Percentiles rank a stretch among this genome's conserved stretches.
Conservation (phyloP, 371 early-diverging fungal species). For the Mucor circinelloides region DNA sequence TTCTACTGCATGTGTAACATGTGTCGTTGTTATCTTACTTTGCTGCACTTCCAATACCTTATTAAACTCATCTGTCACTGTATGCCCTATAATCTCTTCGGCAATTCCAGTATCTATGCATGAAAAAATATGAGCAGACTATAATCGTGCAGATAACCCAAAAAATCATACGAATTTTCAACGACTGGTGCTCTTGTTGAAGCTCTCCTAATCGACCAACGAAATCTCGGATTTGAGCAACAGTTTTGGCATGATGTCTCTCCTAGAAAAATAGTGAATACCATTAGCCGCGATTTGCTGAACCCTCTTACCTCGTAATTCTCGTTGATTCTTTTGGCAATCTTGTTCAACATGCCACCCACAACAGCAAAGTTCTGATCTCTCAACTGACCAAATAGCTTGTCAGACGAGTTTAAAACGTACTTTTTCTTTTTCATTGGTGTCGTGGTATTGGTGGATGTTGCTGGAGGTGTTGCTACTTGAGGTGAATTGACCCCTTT, state of each 20-base stretch:
- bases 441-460: constrained; percentile 19
- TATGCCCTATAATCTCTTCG: constrained; percentile 79
- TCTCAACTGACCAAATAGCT: constrained; percentile 77
- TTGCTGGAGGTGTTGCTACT: constrained; percentile 4
- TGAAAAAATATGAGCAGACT: neutral
- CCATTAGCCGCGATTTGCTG: neutral
- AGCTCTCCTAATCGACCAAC: constrained; percentile 81
- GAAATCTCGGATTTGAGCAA: constrained; percentile 89
- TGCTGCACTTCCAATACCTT: constrained; percentile 86
- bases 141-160: neutral
- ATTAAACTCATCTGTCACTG: constrained; percentile 81
- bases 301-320: constrained; percentile 72
- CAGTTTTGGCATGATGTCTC: constrained; percentile 87
- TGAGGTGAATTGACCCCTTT: constrained; percentile 2
- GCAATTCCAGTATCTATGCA: constrained; percentile 78
- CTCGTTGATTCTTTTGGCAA: constrained; percentile 82
- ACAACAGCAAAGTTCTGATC: constrained; percentile 92
- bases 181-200: constrained; percentile 82
- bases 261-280: constrained; percentile 30
- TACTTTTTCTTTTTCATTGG: constrained; percentile 76
- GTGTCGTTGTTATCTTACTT: constrained; percentile 53
- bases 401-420: constrained; percentile 78
- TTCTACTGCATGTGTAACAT: neutral
- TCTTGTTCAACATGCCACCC: constrained; percentile 76
- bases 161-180: constrained; percentile 63